Percentiles rank a stretch among this genome's conserved stretches.
Evolutionary conservation across 768 basidiomycete species (phyloP).

Genomic region (Serendipita sp.): DNA sequence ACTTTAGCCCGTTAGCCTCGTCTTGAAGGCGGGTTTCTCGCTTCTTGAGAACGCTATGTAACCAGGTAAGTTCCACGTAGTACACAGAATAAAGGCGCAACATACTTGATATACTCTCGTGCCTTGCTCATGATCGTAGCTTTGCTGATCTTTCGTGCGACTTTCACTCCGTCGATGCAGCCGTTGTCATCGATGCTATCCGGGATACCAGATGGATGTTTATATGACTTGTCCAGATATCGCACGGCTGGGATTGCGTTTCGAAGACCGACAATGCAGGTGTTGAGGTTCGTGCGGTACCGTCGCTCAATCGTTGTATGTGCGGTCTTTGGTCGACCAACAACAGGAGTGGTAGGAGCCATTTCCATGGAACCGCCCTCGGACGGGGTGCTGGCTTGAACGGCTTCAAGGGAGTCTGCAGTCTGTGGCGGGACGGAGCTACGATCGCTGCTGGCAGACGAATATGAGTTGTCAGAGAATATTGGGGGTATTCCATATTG

Average conservation of each 20-base stretch:
- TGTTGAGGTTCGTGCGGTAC: constrained; percentile 78
- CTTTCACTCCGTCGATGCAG: constrained; percentile 82
- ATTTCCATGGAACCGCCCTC: constrained; percentile 8
- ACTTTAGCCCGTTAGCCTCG: constrained; percentile 60
- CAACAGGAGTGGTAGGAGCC: constrained; percentile 13
- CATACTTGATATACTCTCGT: constrained; percentile 67
- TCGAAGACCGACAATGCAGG: constrained; percentile 64
- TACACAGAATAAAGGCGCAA: constrained; percentile 4
- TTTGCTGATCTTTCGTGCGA: constrained; percentile 80
- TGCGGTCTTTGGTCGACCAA: constrained; percentile 55
- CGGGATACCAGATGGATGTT: constrained; percentile 8
- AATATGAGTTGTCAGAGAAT: constrained; percentile 2
- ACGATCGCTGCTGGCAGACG: not conserved
- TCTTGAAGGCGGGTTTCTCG: constrained; percentile 53
- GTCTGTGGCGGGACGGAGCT: not conserved
- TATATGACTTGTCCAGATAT: constrained; percentile 42
- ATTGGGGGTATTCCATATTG: not conserved
- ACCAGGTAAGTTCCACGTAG: constrained; percentile 9
- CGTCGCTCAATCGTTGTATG: constrained; percentile 81
- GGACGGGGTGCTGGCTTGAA: not conserved
- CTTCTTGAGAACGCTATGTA: constrained; percentile 53
- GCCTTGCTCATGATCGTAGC: constrained; percentile 82
- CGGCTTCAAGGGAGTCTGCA: not conserved
- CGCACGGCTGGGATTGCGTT: constrained; percentile 72
- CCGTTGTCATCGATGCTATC: constrained; percentile 68